Conservation (phyloP, 306 rosid species). For the Quercus dentata region DNA sequence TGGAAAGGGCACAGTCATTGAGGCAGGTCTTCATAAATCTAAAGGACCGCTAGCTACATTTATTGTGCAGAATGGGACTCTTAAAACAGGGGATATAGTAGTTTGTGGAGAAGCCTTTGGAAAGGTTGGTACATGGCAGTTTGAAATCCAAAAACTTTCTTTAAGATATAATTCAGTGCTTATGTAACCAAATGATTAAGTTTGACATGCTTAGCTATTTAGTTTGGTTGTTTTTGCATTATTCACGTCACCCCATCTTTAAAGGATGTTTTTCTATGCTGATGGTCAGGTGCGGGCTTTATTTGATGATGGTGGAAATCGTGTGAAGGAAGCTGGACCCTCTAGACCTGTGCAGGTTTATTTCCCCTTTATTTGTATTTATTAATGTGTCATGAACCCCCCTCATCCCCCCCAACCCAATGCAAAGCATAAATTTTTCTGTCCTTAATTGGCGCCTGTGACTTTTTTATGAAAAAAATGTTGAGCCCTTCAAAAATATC, state of each 20-base stretch:
- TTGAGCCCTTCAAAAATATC: no score
- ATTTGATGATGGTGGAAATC: conserved; percentile 90
- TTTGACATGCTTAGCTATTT: not conserved
- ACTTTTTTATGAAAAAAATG: no score
- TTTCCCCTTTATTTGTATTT: conserved; percentile 1
- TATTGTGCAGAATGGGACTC: conserved; percentile 91
- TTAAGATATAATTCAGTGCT: not conserved
- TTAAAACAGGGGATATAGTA: conserved; percentile 69
- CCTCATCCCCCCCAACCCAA: no score
- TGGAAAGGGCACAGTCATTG: conserved; percentile 89
- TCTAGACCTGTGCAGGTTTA: conserved; percentile 92
- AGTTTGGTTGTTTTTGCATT: conserved; percentile 4
- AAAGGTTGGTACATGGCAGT: conserved; percentile 58
- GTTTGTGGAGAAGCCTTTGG: conserved; percentile 96
- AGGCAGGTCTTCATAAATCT: conserved; percentile 92
- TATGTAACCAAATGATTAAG: conserved; percentile 9
- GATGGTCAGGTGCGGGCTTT: conserved; percentile 78
- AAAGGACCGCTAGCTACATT: conserved; percentile 92
- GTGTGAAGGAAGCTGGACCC: conserved; percentile 80
- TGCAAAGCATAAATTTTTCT: not conserved
- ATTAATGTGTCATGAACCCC: not conserved
- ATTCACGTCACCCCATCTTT: conserved; percentile 4
- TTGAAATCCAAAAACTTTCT: conserved; percentile 1
- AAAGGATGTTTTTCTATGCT: conserved; percentile 11
- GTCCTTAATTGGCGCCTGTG: not conserved